These are phyloP conservation scores for Suillus ampliporus DNA, from an alignment of 768 basidiomycete genomes.

Conservation along the genomic window DNA sequence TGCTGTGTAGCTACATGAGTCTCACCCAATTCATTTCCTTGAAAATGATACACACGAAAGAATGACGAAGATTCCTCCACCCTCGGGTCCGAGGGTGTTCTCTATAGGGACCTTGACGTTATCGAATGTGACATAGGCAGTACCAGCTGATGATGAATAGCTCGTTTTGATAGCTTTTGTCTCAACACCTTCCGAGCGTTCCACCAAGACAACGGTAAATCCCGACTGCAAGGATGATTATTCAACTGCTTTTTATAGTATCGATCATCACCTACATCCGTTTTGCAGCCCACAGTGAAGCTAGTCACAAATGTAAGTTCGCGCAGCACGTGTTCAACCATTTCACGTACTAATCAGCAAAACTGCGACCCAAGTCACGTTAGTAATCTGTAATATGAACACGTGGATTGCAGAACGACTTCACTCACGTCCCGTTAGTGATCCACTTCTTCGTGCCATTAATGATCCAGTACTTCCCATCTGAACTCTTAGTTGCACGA, in stretches of 20 bases:
- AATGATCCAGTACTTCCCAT: slow-evolving; percentile 85
- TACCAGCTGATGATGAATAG: slow-evolving; percentile 83
- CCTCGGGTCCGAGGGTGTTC: slow-evolving; percentile 82
- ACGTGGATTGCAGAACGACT: neutral
- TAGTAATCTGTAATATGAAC: slow-evolving; percentile 4
- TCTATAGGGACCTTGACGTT: slow-evolving; percentile 84
- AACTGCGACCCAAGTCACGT: slow-evolving; percentile 27
- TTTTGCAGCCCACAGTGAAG: slow-evolving; percentile 78
- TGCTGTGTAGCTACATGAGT: slow-evolving; percentile 27
- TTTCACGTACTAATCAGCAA: slow-evolving; percentile 36
- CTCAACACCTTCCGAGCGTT: slow-evolving; percentile 80
- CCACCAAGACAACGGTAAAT: slow-evolving; percentile 86
- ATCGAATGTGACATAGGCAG: slow-evolving; percentile 77
- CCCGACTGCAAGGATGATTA: slow-evolving; percentile 50
- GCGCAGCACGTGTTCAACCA: slow-evolving; percentile 35
- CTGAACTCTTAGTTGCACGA: slow-evolving; percentile 76
- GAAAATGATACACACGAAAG: slow-evolving; percentile 44
- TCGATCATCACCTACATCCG: slow-evolving; percentile 42
- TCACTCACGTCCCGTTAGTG: slow-evolving; percentile 68
- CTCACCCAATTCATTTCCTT: slow-evolving; percentile 2
- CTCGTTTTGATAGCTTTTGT: slow-evolving; percentile 87
- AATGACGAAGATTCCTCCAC: slow-evolving; percentile 71
- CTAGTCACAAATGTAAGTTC: slow-evolving; percentile 38
- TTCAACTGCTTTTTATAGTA: slow-evolving; percentile 13
- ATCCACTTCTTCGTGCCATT: slow-evolving; percentile 90